Base-by-base conservation (phyloP, 306 rosid species). In the Inga leiocalycina region DNA sequence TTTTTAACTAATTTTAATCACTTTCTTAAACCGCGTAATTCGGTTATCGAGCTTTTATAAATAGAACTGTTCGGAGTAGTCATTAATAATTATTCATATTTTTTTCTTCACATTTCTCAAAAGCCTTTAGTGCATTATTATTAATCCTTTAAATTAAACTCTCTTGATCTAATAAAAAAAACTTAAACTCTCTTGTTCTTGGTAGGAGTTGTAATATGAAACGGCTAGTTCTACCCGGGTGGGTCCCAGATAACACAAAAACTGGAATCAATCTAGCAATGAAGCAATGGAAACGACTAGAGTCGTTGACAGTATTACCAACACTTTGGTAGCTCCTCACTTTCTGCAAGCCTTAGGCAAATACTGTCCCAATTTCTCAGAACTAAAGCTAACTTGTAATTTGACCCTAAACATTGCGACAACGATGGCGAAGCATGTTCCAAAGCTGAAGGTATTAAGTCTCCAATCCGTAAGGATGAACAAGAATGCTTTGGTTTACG, bases 141-240 rank as follows among this genome's bases (percentile, higher is more conserved):
- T 10, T 61, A 10, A 39, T 69, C 44, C 34, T n/a, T 16, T 32
- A 20, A 20, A 9, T 0, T 32, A 20, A 1, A 3, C 0, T 32
- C 30, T 27, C 30, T 27, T 27, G 30, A 27, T 27, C 30, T 27
- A 27, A 27, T 27, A 27, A 27, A 27, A 1, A 27, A 27, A 27
- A 27, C 30, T 27, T 27, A 27, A 27, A 27, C 30, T 1, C 4
- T 10, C 68, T 56, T 61, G 16, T 24, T 62, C 2, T 24, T 52
- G 11, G 72, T 34, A 89, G 89, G 80, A 87, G 74, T 3, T 85
- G 56, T 3, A 35, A 76, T 12, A 77, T 89, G n/a, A 85, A 79
- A 54, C 77, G 59, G 74, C 71, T 88, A 14, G 85, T 83, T 57
- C 80, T 86, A 27, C 85, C 90, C 5, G 68, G 6, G 0, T 10